Evolutionary conservation across 2,329 filamentous ascomycete species (phyloP), one percentile per base, ranked within the genome.

Genomic region (Fusarium xylarioides): DNA sequence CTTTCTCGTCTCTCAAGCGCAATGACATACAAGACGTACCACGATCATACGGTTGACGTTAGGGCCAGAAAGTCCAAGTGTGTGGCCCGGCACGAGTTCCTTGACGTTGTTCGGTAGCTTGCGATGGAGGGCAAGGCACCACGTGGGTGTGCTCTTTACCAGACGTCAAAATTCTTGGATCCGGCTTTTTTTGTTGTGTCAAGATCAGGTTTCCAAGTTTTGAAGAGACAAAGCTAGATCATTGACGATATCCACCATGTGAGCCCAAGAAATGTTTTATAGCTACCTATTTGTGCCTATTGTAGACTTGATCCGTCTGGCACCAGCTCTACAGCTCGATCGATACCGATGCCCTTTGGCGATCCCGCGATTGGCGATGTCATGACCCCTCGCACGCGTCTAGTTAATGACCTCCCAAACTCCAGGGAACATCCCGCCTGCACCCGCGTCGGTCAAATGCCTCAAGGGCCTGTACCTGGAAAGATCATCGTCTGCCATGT

Each of bases 311-410:
- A 69, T 44, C 64, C n/a, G 40, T 58, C 43, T 43, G 46, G 38
- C 32, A 64, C 63, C 68, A 52, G 63, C 61, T 44, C 52, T 49
- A 73, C 49, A 59, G 44, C 60, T 40, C 67, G 67, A 70, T 70
- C 68, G 68, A 70, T 49, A 43, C 8, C 53, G 66, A 68, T 73
- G 68, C 55, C 66, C 53, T 66, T 65, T 57, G 66, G 61, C 59
- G 61, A 74, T 74, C 66, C 71, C 71, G 75, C 75, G 71, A 67
- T 77, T 77, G 64, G 75, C 75, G 73, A 77, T 77, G 62, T 38
- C 73, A 53, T 71, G 63, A 59, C 70, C 69, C 68, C 68, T 68
- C 72, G 16, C 30, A 50, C 37, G 21, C 23, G 49, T 54, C 56
- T 58, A 66, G 63, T 61, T 49, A 54, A 69, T 63, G 43, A 42